These are phyloP conservation scores for Naganishia albida DNA, from an alignment of 1,284 basidiomycete species.

Conservation along the genomic window DNA sequence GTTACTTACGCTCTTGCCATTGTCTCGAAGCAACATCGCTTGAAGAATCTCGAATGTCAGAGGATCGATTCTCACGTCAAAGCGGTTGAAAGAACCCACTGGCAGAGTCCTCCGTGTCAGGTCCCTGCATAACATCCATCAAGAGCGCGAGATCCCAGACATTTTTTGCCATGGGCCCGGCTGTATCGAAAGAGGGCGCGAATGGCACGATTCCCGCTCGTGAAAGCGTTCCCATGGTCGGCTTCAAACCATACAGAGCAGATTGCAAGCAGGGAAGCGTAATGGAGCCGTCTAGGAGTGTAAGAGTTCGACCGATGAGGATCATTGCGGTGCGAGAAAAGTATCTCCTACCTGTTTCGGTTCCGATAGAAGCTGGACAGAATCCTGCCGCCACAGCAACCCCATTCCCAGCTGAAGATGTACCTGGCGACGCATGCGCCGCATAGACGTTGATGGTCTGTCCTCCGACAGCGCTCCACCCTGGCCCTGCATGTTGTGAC, in stretches of 20 bases:
- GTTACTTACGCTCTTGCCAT: not conserved
- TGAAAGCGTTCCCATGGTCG: constrained; percentile 26
- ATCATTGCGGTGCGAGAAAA: not conserved
- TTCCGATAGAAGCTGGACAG: constrained; percentile 31
- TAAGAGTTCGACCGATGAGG: not conserved
- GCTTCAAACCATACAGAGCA: constrained; percentile 29
- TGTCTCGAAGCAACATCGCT: constrained; percentile 11
- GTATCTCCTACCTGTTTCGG: constrained; percentile 27
- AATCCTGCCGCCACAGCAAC: constrained; percentile 31
- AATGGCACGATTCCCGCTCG: constrained; percentile 29
- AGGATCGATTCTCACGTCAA: not conserved
- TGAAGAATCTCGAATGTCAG: not conserved
- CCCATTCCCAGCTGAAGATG: constrained; percentile 33
- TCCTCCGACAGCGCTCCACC: constrained; percentile 36
- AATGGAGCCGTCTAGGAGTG: constrained; percentile 22
- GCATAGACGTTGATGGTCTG: constrained; percentile 38
- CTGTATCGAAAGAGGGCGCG: constrained; percentile 29
- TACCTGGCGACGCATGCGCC: constrained; percentile 36
- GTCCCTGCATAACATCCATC: constrained; percentile 30
- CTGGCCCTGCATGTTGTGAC: constrained; percentile 24
- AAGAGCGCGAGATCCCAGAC: constrained; percentile 29
- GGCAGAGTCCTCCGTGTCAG: constrained; percentile 21
- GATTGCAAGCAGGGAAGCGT: constrained; percentile 31
- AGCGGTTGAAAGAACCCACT: constrained; percentile 3
- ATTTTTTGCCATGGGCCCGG: constrained; percentile 29